phyloP scores from a whole-genome alignment of 2,329 filamentous ascomycete genomes.

The Fusarium marasasianum region DNA sequence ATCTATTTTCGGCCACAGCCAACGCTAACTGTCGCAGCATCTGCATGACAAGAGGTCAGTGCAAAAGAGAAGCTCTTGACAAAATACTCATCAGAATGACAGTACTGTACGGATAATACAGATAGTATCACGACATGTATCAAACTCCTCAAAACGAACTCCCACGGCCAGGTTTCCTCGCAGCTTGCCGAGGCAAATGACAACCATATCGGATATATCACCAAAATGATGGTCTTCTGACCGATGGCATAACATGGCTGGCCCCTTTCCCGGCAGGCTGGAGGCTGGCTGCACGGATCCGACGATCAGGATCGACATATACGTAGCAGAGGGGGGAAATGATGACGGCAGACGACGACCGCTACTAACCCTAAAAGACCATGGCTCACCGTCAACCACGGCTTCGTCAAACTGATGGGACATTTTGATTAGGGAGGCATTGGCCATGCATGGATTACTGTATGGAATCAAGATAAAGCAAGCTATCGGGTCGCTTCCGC shows the following conservation, averaged over 20 bases:
- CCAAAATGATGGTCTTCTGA: constrained; percentile 27
- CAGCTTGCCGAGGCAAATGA: constrained; percentile 14
- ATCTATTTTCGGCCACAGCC: constrained; percentile 17
- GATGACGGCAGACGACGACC: constrained; percentile 35
- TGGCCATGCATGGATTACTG: neutral
- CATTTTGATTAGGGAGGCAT: neutral
- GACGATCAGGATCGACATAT: constrained; percentile 43
- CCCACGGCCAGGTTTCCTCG: neutral
- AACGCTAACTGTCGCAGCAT: neutral
- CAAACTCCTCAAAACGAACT: neutral
- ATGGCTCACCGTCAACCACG: constrained; percentile 32
- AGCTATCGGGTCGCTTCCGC: constrained; percentile 35
- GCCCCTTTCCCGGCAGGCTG: constrained; percentile 36
- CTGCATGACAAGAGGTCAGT: constrained; percentile 3
- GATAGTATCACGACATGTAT: neutral
- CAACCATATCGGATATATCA: constrained; percentile 11
- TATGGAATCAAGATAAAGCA: constrained; percentile 24
- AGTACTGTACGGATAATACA: neutral
- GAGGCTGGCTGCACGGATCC: constrained; percentile 39
- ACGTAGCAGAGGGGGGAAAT: constrained; percentile 28
- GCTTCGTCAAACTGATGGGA: neutral
- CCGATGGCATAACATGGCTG: constrained; percentile 8
- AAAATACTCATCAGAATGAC: neutral
- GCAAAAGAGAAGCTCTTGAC: neutral
- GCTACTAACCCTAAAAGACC: constrained; percentile 23